These are phyloP conservation scores for Beauveria sp. DNA, from an alignment of 2,329 filamentous ascomycete genomes.

Conservation along the genomic window DNA sequence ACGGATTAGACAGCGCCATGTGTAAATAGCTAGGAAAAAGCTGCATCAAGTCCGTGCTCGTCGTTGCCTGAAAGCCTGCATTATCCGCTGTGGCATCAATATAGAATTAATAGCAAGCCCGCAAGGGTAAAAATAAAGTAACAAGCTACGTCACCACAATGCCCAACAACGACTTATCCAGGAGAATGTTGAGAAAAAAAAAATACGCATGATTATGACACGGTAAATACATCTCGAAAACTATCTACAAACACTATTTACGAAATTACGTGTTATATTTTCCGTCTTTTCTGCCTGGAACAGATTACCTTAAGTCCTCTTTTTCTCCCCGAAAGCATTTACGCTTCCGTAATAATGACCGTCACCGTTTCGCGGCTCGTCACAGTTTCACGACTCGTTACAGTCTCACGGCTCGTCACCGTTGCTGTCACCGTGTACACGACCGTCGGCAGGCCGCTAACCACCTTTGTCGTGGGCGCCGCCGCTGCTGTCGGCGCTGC, in stretches of 20 bases:
- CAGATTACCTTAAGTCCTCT: neutral
- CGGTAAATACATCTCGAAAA: neutral
- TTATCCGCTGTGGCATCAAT: neutral
- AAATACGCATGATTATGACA: neutral
- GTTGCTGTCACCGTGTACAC: constrained; percentile 29
- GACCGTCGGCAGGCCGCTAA: constrained; percentile 27
- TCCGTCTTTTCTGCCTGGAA: neutral
- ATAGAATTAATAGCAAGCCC: neutral
- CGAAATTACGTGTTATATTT: neutral
- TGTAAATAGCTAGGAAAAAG: neutral
- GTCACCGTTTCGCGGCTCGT: constrained; percentile 16
- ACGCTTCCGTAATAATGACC: constrained; percentile 16
- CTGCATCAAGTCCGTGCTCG: too few species aligned
- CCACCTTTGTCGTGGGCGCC: constrained; percentile 16
- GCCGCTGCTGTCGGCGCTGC: neutral
- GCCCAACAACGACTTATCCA: too few species aligned
- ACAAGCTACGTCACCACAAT: neutral
- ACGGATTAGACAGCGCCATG: neutral
- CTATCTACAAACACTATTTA: neutral
- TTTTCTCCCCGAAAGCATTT: neutral
- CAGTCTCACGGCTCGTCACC: constrained; percentile 21
- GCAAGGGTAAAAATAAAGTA: neutral
- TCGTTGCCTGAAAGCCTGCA: neutral
- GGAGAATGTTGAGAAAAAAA: too few species aligned
- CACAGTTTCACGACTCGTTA: constrained; percentile 17